Conservation (phyloP, 371 early-diverging fungal species). For the Saksenaea vasiformis region DNA sequence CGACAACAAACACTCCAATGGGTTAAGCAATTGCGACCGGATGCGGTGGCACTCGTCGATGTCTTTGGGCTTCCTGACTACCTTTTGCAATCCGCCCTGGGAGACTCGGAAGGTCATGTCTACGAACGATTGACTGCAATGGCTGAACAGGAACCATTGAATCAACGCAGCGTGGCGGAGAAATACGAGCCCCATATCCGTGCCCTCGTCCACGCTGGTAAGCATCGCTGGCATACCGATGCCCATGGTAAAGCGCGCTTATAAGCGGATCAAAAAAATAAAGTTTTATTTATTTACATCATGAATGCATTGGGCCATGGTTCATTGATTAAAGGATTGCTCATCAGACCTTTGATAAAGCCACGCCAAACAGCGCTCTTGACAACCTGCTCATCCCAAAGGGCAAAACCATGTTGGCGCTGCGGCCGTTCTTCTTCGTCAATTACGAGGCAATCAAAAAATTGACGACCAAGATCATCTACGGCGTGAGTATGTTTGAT, state of each 20-base stretch:
- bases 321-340: slow-evolving; percentile 48
- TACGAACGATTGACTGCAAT: slow-evolving; percentile 71
- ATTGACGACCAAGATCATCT: slow-evolving; percentile 26
- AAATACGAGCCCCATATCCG: slow-evolving; percentile 59
- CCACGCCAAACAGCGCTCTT: slow-evolving; percentile 50
- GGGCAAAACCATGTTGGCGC: slow-evolving; percentile 19
- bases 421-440: slow-evolving; percentile 23
- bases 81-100: slow-evolving; percentile 72
- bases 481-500: slow-evolving; percentile 20
- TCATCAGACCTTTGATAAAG: slow-evolving; percentile 52
- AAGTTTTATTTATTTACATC: slow-evolving; percentile 11
- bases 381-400: slow-evolving; percentile 29
- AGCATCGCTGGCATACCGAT: slow-evolving; percentile 34
- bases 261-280: slow-evolving; percentile 12
- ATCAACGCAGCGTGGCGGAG: slow-evolving; percentile 45
- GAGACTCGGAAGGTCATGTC: slow-evolving; percentile 66
- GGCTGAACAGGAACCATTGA: slow-evolving; percentile 73
- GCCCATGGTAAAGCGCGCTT: slow-evolving; percentile 38
- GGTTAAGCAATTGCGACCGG: slow-evolving; percentile 63
- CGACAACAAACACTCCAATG: slow-evolving; percentile 44
- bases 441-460: slow-evolving; percentile 34
- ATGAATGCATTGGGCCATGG: slow-evolving; percentile 49
- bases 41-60: slow-evolving; percentile 74
- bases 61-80: slow-evolving; percentile 74
- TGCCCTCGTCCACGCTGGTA: slow-evolving; percentile 51